Evolutionary conservation across 306 rosid species (phyloP), one percentile per base, ranked within the genome.

Genomic region (Psophocarpus tetragonolobus): DNA sequence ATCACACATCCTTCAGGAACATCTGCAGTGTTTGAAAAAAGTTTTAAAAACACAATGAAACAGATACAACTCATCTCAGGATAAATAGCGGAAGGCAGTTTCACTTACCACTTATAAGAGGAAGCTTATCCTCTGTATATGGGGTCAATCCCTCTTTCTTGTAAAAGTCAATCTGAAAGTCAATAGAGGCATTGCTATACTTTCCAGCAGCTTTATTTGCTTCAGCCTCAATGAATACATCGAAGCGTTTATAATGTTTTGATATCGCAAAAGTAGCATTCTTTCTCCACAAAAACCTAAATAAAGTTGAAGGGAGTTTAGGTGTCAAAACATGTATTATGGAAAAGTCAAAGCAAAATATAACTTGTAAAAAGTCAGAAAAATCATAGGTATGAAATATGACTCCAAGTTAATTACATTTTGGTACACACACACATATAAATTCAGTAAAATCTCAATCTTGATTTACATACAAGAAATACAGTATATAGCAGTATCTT

Each of bases 1-100:
- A 92, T 88, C 24, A 95, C 97, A 54, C 99, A 95, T 67, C 97
- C 97, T 89, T 95, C 99, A 21, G 99, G 99, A 86, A 95, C 99
- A 81, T 95, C 99, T 95, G 90, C 84, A 88, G 76, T 35, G 75
- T 39, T 63, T 75, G 64, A 86, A 76, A 69, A 79, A 68, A n/a
- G 11, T 63, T 1, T 36, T 6, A 69, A 68, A 6, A 51, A 64
- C 60, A 56, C 10, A 71, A 36, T 12, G 30, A 15, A 57, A 39
- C 39, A 75, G 63, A 51, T 15, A 48, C 75, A 80, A 56, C 32
- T 39, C 71, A 45, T 30, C 54, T 48, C 26, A 80, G 66, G 66
- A 71, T 14, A 62, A 38, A 71, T 3, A 53, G 10, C 24, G 39
- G 63, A 78, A 42, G 69, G 91, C 80, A 32, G 90, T 74, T 82